Conservation (phyloP, 2,329 filamentous ascomycete genomes). For the Aspergillus spinulosporus region DNA sequence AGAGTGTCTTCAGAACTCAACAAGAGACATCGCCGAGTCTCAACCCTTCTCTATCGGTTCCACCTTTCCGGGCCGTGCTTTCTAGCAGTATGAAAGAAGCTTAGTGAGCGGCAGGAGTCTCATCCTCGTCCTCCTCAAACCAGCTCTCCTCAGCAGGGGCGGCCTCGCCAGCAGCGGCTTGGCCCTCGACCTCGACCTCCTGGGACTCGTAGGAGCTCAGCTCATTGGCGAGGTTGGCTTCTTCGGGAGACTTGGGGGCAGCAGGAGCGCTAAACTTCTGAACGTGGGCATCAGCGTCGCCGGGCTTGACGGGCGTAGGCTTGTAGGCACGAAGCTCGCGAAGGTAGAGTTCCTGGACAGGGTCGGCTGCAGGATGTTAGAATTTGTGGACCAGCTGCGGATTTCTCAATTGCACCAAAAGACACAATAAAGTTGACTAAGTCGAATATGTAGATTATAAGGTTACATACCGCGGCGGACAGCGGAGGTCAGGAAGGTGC, state of each 20-base stretch:
- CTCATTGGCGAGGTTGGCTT: constrained; percentile 86
- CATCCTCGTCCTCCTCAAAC: constrained; percentile 74
- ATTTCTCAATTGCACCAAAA: not conserved
- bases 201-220: constrained; percentile 93
- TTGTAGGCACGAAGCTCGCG: constrained; percentile 97
- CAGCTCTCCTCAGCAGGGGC: constrained; percentile 68
- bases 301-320: constrained; percentile 75
- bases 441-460: constrained; percentile 3
- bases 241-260: constrained; percentile 84
- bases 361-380: constrained; percentile 68
- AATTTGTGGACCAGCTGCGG: constrained; percentile 7
- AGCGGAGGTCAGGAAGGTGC: constrained; percentile 64
- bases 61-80: constrained; percentile 31
- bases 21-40: constrained; percentile 27
- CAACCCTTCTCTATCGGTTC: constrained; percentile 27
- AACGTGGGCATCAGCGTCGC: constrained; percentile 86
- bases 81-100: constrained; percentile 26
- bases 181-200: constrained; percentile 91
- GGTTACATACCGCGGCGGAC: constrained; percentile 60
- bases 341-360: constrained; percentile 97
- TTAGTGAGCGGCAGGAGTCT: constrained; percentile 49
- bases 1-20: constrained; percentile 24
- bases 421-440: constrained; percentile 26
- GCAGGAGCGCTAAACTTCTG: constrained; percentile 81
- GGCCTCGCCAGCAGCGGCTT: constrained; percentile 63